Conservation (phyloP, 139 green algal genomes). For the Nannochloris sp. region DNA sequence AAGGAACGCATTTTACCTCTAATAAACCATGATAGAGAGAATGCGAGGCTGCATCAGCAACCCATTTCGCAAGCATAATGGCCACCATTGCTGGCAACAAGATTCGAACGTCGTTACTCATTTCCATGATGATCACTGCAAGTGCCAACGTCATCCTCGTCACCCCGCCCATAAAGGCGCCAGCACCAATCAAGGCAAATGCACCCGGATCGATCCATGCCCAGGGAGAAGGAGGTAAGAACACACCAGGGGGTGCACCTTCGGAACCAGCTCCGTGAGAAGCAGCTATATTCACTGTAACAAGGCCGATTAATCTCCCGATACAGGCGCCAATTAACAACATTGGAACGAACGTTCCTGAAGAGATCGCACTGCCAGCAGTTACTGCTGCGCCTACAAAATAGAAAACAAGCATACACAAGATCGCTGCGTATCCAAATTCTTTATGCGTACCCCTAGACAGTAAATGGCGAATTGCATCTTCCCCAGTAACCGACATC, state of each 20-base stretch:
- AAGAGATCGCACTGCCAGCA: constrained; percentile 49
- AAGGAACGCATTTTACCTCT: constrained; percentile 78
- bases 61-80: constrained; percentile 77
- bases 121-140: constrained; percentile 89
- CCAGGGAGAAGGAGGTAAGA: constrained; percentile 53
- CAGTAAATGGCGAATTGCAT: constrained; percentile 77
- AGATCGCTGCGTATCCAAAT: constrained; percentile 68
- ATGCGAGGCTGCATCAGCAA: constrained; percentile 67
- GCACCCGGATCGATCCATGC: constrained; percentile 81
- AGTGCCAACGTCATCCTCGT: constrained; percentile 81
- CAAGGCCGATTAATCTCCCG: constrained; percentile 52
- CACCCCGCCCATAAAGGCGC: constrained; percentile 84
- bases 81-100: constrained; percentile 78
- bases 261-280: constrained; percentile 19
- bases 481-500: constrained; percentile 66
- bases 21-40: constrained; percentile 77
- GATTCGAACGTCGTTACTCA: constrained; percentile 80
- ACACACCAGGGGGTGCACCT: constrained; percentile 43
- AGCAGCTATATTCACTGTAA: constrained; percentile 39
- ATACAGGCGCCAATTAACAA: constrained; percentile 74
- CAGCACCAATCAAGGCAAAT: constrained; percentile 81
- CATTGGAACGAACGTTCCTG: constrained; percentile 84
- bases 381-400: constrained; percentile 41
- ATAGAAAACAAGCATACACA: constrained; percentile 62
- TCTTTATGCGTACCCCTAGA: constrained; percentile 67